Conservation (phyloP, 371 early-diverging fungal genomes). For the Haplosporangium sp. region DNA sequence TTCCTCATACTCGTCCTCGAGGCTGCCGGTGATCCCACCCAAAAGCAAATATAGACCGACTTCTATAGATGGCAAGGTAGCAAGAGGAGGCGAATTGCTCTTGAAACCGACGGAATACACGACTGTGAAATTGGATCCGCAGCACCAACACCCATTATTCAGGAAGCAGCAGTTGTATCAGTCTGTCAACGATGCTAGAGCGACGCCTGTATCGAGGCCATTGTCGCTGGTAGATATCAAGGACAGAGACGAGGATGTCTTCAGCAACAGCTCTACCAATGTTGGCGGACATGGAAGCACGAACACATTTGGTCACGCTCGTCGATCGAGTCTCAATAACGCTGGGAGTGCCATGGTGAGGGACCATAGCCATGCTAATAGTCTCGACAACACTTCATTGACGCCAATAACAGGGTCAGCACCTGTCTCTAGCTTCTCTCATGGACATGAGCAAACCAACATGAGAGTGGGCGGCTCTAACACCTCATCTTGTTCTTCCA, state of each 20-base stretch:
- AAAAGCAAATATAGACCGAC: conserved; percentile 29
- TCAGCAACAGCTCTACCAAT: not conserved
- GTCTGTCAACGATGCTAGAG: not conserved
- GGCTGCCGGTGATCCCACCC: conserved; percentile 24
- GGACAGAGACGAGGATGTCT: not conserved
- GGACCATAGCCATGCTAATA: not conserved
- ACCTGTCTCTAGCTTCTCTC: not conserved
- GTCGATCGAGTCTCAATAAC: conserved; percentile 26
- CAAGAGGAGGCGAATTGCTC: not conserved
- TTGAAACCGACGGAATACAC: conserved; percentile 5
- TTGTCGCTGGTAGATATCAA: not conserved
- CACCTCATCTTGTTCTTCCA: conserved; percentile 38
- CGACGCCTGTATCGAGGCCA: not conserved
- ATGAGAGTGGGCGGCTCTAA: conserved; percentile 16
- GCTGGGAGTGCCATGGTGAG: not conserved
- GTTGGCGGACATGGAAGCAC: not conserved
- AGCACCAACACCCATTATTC: not conserved
- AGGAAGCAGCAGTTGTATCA: not conserved
- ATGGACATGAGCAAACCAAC: conserved; percentile 2
- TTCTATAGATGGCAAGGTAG: conserved; percentile 21
- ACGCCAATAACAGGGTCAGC: not conserved
- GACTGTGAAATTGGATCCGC: conserved; percentile 18
- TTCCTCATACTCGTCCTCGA: not conserved
- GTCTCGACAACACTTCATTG: not conserved
- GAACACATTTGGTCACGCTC: conserved; percentile 33